These are phyloP conservation scores for Ascodesmis nigricans DNA, from an alignment of 495 filamentous ascomycete genomes.

Conservation along the genomic window DNA sequence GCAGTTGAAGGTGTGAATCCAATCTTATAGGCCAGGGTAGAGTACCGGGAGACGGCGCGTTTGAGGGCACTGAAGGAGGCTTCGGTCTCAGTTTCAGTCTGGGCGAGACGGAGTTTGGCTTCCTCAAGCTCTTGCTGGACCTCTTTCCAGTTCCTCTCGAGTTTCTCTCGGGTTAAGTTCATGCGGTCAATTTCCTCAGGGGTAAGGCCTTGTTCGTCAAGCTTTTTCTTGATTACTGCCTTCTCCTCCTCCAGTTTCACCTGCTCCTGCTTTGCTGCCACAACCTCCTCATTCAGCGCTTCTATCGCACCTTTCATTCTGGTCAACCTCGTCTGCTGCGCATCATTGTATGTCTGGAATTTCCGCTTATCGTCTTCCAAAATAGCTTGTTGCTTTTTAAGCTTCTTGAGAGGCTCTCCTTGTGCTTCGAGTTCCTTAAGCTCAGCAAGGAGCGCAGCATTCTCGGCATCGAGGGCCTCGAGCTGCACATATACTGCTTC, in stretches of 20 bases:
- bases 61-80: conserved; percentile 74
- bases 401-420: conserved; percentile 52
- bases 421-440: conserved; percentile 74
- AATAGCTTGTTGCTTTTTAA: conserved; percentile 67
- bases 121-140: conserved; percentile 56
- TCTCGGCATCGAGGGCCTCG: conserved; percentile 61
- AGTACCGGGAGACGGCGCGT: conserved; percentile 65
- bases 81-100: conserved; percentile 66
- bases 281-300: conserved; percentile 56
- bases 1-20: conserved; percentile 70
- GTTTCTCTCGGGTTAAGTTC: conserved; percentile 78
- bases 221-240: conserved; percentile 51
- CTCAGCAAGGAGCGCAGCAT: conserved; percentile 51
- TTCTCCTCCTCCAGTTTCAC: conserved; percentile 61
- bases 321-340: conserved; percentile 52
- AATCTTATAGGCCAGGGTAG: conserved; percentile 79
- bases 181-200: conserved; percentile 97
- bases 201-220: conserved; percentile 81
- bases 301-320: conserved; percentile 9
- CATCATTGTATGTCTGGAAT: conserved; percentile 85
- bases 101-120: conserved; percentile 52
- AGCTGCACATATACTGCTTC: conserved; percentile 61
- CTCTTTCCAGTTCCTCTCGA: conserved; percentile 62
- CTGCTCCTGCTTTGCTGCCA: conserved; percentile 54
- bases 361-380: conserved; percentile 79